phyloP scores from a whole-genome alignment of 2,329 filamentous ascomycete species.

The Botrytis deweyae region DNA sequence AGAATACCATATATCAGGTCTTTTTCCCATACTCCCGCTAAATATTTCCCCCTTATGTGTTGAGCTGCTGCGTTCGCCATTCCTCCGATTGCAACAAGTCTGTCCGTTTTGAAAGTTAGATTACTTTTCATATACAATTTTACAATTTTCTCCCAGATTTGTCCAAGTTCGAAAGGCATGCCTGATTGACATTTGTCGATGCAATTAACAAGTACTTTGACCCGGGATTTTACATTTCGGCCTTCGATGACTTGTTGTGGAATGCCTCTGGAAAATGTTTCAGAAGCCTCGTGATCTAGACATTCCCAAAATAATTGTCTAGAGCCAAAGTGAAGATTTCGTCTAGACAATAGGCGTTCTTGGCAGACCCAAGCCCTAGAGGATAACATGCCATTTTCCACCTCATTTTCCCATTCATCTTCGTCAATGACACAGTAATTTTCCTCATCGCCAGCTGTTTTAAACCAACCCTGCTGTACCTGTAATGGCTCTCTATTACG shows the following conservation, averaged over 20 bases:
- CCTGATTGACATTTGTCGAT: too few relatives aligned
- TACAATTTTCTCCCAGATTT: neutral
- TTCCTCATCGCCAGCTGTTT: accelerated
- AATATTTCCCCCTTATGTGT: neutral
- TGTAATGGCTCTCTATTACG: neutral
- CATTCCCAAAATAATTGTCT: neutral
- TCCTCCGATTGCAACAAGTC: neutral
- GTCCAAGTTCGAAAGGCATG: accelerated
- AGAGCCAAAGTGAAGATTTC: neutral
- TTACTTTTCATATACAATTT: too few relatives aligned
- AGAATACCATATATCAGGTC: neutral
- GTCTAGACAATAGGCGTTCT: neutral
- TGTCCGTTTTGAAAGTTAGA: neutral
- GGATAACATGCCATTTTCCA: accelerated
- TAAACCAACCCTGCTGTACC: neutral
- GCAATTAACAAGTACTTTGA: neutral
- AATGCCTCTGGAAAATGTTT: neutral
- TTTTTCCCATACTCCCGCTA: neutral
- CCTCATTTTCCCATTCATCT: neutral
- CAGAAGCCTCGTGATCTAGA: neutral
- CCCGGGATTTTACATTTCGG: accelerated
- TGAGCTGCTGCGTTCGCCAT: neutral
- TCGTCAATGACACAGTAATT: accelerated
- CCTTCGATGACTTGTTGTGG: accelerated
- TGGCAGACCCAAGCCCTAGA: neutral